phyloP scores from a whole-genome alignment of 1,139 yeast species.

The Sugiyamaella sp. region DNA sequence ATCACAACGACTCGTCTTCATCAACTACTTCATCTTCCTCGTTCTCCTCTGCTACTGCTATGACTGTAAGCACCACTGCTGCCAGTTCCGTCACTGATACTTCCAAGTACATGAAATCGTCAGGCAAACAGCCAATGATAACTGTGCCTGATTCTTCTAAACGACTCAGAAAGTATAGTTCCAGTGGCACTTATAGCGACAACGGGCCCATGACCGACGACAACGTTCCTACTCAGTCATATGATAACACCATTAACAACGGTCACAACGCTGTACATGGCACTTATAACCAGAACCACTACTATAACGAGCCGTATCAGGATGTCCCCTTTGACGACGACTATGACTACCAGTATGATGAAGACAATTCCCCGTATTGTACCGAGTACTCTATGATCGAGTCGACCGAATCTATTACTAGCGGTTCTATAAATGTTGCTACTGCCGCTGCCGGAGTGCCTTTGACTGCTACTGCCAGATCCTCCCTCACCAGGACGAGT shows the following conservation, averaged over 20 bases:
- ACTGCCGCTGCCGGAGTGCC: background rate
- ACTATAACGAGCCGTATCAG: background rate
- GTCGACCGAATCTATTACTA: slow-evolving; percentile 20
- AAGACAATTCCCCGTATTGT: slow-evolving; percentile 17
- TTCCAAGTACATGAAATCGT: slow-evolving; percentile 3
- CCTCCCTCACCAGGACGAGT: slow-evolving; percentile 14
- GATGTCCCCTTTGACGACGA: slow-evolving; percentile 16
- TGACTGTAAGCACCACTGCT: slow-evolving; percentile 8
- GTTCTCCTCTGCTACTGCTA: slow-evolving; percentile 15
- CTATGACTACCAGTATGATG: slow-evolving; percentile 20
- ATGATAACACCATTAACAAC: slow-evolving; percentile 1
- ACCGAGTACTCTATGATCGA: slow-evolving; percentile 21
- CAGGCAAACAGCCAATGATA: slow-evolving; percentile 4
- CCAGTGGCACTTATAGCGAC: slow-evolving; percentile 12
- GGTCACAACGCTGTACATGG: background rate
- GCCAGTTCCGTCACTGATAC: slow-evolving; percentile 7
- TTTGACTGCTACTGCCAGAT: slow-evolving; percentile 14
- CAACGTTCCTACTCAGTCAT: background rate
- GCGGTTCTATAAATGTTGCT: slow-evolving; percentile 18
- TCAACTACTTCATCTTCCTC: slow-evolving; percentile 10
- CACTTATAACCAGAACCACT: background rate
- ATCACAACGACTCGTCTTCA: slow-evolving; percentile 11
- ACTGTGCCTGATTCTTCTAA: slow-evolving; percentile 5
- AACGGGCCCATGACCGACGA: background rate
- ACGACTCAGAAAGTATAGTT: slow-evolving; percentile 14